Percentiles rank a stretch among this genome's conserved stretches.
Evolutionary conservation across 129 eudicot genomes (phyloP).

Genomic region (Flaveria bidentis): DNA sequence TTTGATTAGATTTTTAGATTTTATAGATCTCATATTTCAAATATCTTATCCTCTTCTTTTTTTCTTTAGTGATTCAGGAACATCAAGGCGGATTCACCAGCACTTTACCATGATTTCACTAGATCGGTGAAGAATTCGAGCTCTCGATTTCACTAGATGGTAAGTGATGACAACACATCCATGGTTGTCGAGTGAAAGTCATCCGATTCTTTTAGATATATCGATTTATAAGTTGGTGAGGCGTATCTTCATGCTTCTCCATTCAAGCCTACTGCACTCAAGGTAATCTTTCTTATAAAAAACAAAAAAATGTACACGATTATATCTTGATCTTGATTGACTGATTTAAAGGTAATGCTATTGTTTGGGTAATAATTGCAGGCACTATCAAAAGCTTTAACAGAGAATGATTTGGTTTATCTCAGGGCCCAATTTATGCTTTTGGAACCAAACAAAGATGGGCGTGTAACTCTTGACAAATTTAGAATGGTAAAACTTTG

Average conservation of each 20-base stretch:
- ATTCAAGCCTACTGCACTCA: constrained; percentile 81
- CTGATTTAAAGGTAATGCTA: neutral
- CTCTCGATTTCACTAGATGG: no score
- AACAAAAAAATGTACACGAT: neutral
- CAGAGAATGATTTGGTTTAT: constrained; percentile 81
- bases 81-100: no score
- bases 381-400: constrained; percentile 88
- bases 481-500: constrained; percentile 58
- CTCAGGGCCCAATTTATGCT: constrained; percentile 87
- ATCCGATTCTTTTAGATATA: constrained; percentile 78
- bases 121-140: no score
- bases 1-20: no score
- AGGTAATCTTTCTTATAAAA: constrained; percentile 35
- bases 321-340: neutral
- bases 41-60: no score
- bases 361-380: constrained; percentile 27
- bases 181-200: constrained; percentile 76
- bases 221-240: constrained; percentile 73
- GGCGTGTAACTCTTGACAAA: constrained; percentile 84
- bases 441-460: constrained; percentile 85
- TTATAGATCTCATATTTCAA: no score
- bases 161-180: constrained; percentile 67
- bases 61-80: no score
- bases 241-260: constrained; percentile 85
- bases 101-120: no score